Evolutionary conservation across 176 grass and related monocot genomes (phyloP).

Genomic region (Pontederia crassipes): DNA sequence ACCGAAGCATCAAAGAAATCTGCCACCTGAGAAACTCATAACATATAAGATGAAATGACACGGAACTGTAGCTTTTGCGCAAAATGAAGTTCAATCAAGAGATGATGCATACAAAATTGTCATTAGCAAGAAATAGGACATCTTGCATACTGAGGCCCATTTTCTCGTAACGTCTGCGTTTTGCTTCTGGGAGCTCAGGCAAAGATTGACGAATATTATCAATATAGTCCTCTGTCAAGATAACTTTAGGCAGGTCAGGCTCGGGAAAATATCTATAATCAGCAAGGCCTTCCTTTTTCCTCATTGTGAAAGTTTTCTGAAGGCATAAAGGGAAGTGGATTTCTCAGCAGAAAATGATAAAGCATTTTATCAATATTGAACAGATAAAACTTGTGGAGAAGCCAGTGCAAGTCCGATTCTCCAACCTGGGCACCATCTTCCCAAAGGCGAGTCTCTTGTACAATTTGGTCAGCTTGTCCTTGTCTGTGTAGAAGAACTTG

Average conservation of each 20-base stretch:
- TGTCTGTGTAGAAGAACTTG: slow-evolving; percentile 78
- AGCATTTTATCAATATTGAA: neutral
- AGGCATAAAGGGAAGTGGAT: slow-evolving; percentile 16
- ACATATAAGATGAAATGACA: neutral
- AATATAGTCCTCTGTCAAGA: slow-evolving; percentile 55
- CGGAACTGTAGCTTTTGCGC: neutral
- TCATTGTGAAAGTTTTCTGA: slow-evolving; percentile 94
- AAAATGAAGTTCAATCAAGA: neutral
- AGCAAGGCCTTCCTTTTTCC: slow-evolving; percentile 90
- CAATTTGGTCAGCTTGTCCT: slow-evolving; percentile 67
- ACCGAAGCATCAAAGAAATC: slow-evolving; percentile 77
- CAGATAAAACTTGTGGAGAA: neutral
- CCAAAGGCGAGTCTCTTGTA: slow-evolving; percentile 95
- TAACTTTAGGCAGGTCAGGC: slow-evolving; percentile 87
- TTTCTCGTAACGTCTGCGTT: slow-evolving; percentile 79
- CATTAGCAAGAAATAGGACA: slow-evolving; percentile 95
- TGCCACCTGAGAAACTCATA: slow-evolving; percentile 54
- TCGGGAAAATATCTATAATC: slow-evolving; percentile 99
- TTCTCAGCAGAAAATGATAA: neutral
- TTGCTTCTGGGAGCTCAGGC: slow-evolving; percentile 94
- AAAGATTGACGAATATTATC: slow-evolving; percentile 54
- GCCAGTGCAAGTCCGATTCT: no score
- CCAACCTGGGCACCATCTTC: slow-evolving; percentile 78
- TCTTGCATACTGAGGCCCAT: slow-evolving; percentile 93
- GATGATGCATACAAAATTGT: slow-evolving; percentile 45